A percentile compares a stretch with the other conserved stretches of the same genome.
Evolutionary conservation across 148 eudicot species (phyloP).

Genomic region (Vaccinium vitisidaea): DNA sequence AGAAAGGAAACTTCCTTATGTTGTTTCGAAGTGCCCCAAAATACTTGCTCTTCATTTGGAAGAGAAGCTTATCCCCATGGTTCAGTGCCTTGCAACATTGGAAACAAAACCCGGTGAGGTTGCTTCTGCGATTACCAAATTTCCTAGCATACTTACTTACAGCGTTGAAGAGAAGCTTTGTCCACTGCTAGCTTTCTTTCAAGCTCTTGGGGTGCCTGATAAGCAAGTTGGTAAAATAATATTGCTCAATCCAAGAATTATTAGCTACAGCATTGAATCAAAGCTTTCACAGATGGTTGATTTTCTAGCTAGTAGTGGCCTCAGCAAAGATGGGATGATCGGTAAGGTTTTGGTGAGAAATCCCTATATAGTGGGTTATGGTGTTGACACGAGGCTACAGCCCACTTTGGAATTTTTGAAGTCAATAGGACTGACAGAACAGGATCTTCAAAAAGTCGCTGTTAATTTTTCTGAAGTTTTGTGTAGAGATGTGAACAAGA

Average conservation of each 20-base stretch:
- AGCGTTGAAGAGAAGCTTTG: constrained; percentile 89
- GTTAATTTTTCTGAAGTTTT: constrained; percentile 78
- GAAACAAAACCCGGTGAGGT: constrained; percentile 74
- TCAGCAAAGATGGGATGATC: constrained; percentile 64
- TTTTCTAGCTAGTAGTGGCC: constrained; percentile 68
- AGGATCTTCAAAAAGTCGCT: constrained; percentile 64
- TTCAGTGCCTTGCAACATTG: constrained; percentile 76
- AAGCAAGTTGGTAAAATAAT: constrained; percentile 89
- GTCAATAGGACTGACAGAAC: constrained; percentile 63
- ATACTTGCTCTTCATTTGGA: constrained; percentile 71
- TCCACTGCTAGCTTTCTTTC: constrained; percentile 86
- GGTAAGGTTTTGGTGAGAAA: constrained; percentile 79
- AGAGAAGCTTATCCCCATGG: constrained; percentile 85
- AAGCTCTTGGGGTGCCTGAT: constrained; percentile 76
- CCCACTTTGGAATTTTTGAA: constrained; percentile 84
- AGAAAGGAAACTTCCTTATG: constrained; percentile 77
- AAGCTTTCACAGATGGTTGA: constrained; percentile 82
- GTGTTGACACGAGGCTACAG: constrained; percentile 71
- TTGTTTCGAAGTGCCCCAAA: constrained; percentile 80
- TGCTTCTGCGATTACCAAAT: constrained; percentile 74
- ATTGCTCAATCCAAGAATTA: constrained; percentile 75
- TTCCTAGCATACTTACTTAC: constrained; percentile 81
- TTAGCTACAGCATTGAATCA: constrained; percentile 84
- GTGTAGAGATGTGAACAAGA: constrained; percentile 84
- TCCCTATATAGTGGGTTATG: constrained; percentile 89